Evolutionary conservation across 2,329 filamentous ascomycete species (phyloP).

Genomic region (Macroventuria anomochaeta): DNA sequence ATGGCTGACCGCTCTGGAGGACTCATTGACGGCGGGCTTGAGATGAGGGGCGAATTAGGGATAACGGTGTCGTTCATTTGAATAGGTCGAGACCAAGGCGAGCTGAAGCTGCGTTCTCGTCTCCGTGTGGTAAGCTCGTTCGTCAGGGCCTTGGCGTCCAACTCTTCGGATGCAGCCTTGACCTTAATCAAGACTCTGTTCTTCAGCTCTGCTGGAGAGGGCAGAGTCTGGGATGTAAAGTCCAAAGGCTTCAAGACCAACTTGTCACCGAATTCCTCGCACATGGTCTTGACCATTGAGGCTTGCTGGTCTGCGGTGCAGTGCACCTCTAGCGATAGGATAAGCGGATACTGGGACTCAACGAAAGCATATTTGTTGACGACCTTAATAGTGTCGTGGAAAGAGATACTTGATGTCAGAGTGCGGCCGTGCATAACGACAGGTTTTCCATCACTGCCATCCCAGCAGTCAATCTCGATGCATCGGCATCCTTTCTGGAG

Average conservation of each 20-base stretch:
- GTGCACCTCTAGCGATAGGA: conserved; percentile 95
- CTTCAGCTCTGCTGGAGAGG: conserved; percentile 84
- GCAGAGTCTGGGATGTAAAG: conserved; percentile 70
- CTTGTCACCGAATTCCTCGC: conserved; percentile 78
- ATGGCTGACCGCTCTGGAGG: conserved; percentile 56
- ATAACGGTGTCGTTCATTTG: conserved; percentile 64
- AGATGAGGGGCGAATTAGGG: conserved; percentile 56
- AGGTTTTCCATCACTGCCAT: conserved; percentile 85
- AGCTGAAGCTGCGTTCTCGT: conserved; percentile 74
- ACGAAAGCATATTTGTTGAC: conserved; percentile 95
- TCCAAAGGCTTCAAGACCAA: conserved; percentile 79
- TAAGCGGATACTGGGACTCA: conserved; percentile 85
- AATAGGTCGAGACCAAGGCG: conserved; percentile 71
- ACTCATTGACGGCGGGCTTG: conserved; percentile 61
- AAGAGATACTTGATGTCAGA: conserved; percentile 85
- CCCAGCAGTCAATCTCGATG: conserved; percentile 98
- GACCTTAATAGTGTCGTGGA: conserved; percentile 88
- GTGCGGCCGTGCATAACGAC: conserved; percentile 91
- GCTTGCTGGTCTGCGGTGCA: conserved; percentile 83
- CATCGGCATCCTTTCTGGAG: conserved; percentile 90
- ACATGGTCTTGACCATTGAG: conserved; percentile 89
- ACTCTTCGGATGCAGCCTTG: conserved; percentile 70
- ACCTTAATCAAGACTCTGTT: conserved; percentile 91
- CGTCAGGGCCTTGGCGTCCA: conserved; percentile 44
- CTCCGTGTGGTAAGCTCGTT: conserved; percentile 47